Percentiles rank a stretch among this genome's conserved stretches.
Evolutionary conservation across 78 protist species (phyloP).

Genomic region (Trichosphaerium sp.): DNA sequence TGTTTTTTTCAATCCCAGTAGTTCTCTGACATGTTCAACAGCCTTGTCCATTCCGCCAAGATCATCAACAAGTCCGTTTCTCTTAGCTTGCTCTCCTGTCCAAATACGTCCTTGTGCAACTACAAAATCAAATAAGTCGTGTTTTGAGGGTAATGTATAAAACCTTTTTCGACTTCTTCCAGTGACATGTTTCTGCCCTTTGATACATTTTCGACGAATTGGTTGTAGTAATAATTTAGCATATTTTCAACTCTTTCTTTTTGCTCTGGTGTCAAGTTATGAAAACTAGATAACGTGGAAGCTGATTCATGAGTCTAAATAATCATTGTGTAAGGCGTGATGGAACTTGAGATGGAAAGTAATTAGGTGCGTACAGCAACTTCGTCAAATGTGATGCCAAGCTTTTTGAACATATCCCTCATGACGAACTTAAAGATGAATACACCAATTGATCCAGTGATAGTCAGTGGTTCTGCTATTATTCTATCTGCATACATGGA

Average conservation of each 20-base stretch:
- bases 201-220: slow-evolving; percentile 12
- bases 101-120: slow-evolving; percentile 40
- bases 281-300: slow-evolving; percentile 2
- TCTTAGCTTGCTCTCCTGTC: slow-evolving; percentile 27
- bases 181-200: slow-evolving; percentile 8
- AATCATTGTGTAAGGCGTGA: slow-evolving; percentile 3
- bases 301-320: too few species aligned
- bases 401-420: slow-evolving; percentile 1
- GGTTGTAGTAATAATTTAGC: slow-evolving; percentile 11
- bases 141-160: too few species aligned
- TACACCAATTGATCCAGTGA: slow-evolving; percentile 51
- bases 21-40: slow-evolving; percentile 6
- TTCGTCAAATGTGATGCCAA: slow-evolving; percentile 14
- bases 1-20: background rate
- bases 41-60: slow-evolving; percentile 27
- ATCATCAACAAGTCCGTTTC: slow-evolving; percentile 7
- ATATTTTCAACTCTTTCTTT: background rate
- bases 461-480: slow-evolving; percentile 12
- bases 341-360: background rate
- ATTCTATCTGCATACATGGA: slow-evolving; percentile 36
- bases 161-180: slow-evolving; percentile 18
- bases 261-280: slow-evolving; percentile 9
- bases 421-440: slow-evolving; percentile 14
- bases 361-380: too few species aligned
- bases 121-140: too few species aligned